phyloP scores from a whole-genome alignment of 352 stramenopile species.

The Sclerospora graminicola region DNA sequence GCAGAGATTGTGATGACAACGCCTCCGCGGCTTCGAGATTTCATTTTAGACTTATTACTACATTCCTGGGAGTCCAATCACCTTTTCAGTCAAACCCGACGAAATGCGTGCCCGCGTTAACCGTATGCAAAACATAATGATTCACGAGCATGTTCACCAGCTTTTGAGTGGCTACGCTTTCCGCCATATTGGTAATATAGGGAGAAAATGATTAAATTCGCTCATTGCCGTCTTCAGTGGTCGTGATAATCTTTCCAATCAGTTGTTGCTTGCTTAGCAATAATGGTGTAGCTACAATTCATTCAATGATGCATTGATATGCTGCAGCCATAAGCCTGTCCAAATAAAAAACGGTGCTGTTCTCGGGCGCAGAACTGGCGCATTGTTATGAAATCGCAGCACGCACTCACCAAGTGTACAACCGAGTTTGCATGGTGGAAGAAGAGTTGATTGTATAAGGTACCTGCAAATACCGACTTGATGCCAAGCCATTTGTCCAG shows the following conservation, averaged over 20 bases:
- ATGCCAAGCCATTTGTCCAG: no score
- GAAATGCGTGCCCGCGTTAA: no score
- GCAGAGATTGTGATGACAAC: no score
- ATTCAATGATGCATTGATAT: no score
- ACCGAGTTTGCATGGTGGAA: no score
- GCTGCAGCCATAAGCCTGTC: constrained; percentile 80
- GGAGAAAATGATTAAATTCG: no score
- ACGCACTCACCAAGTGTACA: constrained; percentile 72
- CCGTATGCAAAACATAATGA: constrained; percentile 57
- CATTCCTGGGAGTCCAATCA: no score
- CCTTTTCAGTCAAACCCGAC: constrained; percentile 50
- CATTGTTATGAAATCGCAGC: constrained; percentile 82
- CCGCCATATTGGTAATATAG: constrained; percentile 36
- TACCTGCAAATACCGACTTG: constrained; percentile 75
- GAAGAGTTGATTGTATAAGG: constrained; percentile 74
- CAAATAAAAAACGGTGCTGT: constrained; percentile 69
- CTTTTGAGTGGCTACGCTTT: constrained; percentile 66
- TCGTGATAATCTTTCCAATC: constrained; percentile 71
- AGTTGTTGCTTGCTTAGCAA: constrained; percentile 67
- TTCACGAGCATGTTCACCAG: constrained; percentile 84
- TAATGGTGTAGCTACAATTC: constrained; percentile 54
- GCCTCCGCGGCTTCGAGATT: no score
- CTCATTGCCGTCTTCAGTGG: constrained; percentile 68
- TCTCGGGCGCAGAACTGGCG: constrained; percentile 58
- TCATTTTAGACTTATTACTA: no score